These are phyloP conservation scores for Calocera cornea DNA, from an alignment of 768 basidiomycete genomes.

Conservation along the genomic window DNA sequence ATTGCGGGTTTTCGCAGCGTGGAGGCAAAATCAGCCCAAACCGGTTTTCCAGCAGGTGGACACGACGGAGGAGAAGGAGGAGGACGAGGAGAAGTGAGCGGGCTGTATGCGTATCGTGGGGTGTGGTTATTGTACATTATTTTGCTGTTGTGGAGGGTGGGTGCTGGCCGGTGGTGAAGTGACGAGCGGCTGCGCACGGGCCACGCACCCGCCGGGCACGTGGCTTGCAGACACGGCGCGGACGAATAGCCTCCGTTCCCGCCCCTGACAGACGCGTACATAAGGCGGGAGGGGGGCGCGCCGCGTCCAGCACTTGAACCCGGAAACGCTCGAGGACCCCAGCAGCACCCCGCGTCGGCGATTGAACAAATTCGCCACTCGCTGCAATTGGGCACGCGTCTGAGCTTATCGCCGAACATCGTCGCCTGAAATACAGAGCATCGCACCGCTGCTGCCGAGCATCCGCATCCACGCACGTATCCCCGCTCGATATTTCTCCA, in stretches of 20 bases:
- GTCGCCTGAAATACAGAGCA: too few relatives aligned
- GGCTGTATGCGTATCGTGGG: not conserved
- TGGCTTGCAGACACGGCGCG: not conserved
- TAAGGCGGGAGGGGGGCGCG: not conserved
- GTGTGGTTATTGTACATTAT: not conserved
- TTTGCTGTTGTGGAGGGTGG: not conserved
- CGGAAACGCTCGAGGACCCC: constrained; percentile 5
- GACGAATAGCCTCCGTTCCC: not conserved
- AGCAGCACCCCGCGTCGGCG: not conserved
- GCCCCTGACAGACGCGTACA: not conserved
- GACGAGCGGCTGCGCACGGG: not conserved
- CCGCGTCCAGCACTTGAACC: constrained; percentile 4
- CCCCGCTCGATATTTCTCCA: too few relatives aligned
- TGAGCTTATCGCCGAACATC: not conserved
- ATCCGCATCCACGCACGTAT: too few relatives aligned
- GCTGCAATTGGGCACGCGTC: not conserved
- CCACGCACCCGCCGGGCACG: not conserved
- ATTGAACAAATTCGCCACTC: not conserved
- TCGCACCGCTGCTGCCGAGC: too few relatives aligned
- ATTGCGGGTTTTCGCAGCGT: constrained; percentile 39
- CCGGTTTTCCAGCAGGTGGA: constrained; percentile 62
- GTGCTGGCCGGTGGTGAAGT: not conserved
- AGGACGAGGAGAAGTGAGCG: constrained; percentile 30
- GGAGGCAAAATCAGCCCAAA: constrained; percentile 74
- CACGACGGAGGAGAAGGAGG: constrained; percentile 44